Evolutionary conservation across 805 yeast genomes (phyloP), one percentile per base, ranked within the genome.

Genomic region (Saccharomycopsis sp.): DNA sequence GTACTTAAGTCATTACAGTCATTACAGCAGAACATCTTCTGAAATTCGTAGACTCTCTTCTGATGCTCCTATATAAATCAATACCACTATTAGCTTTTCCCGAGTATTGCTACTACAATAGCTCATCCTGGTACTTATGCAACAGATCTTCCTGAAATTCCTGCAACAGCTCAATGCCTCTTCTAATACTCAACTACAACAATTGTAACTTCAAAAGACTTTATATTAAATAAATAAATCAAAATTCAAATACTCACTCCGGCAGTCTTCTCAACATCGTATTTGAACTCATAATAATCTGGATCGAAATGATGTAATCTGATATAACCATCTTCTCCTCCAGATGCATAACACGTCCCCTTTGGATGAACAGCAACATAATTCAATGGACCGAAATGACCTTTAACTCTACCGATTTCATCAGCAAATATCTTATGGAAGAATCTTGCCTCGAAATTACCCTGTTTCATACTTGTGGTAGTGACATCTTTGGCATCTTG

Each of bases 401-500:
- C 99, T 75, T 88, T 89, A 55, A 94, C 93, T 75, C 97, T 86
- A 65, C 98, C 99, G 64, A 94, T 85, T 73, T 93, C 98, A 70
- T 93, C 98, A 73, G 86, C 87, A 73, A 92, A 94, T 55, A 94
- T 82, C 76, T 93, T 94, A 76, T 94, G 98, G 75, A 85, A 90
- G 72, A 94, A 89, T 76, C 97, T 84, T 42, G 97, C 94, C 78
- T 94, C 98, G 73, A 94, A 94, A 70, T 89, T 89, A 77, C 99
- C 99, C 73, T 93, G 96, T 54, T 86, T 79, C 58, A 91, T 84
- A 50, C 94, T 82, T 25, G 98, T 91, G n/a, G 98, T 94, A 50
- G 99, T 94, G 70, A 94, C 99, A 72, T 92, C 96, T 74, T 91
- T 85, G 47, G 99, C 98, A 68, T 91, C 98, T 78, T 94, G 98